Evolutionary conservation across 495 filamentous ascomycete species (phyloP), one percentile per base, ranked within the genome.

Genomic region (Pseudomonodictys pantanalensis): DNA sequence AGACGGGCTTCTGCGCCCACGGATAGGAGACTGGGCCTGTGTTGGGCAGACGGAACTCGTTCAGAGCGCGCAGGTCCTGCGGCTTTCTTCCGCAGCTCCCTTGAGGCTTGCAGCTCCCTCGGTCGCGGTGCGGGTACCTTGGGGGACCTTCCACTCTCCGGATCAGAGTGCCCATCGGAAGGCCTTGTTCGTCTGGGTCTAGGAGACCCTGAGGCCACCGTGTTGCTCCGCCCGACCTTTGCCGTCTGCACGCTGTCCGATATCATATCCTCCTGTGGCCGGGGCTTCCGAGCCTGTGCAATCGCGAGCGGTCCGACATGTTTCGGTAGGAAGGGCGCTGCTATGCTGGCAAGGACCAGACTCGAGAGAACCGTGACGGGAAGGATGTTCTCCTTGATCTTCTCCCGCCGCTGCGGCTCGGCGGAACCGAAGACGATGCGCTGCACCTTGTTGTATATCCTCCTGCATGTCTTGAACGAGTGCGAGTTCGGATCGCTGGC

Each of bases 381-480:
- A 35, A 90, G 72, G 5, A 85, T 76, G 67, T 90, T 90, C 72
- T 90, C 87, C 47, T 84, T 82, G 56, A 90, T 87, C 71, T 82
- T 83, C 65, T 90, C 86, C 52, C 81, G 76, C 51, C 82, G 78
- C 48, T 70, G 71, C 2, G 71, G 76, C 58, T 89, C 86, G 26
- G 81, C 77, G 7, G 81, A 75, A 3, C 86, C 86, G 70, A 90
- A 90, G 23, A 90, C 86, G 52, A 90, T 85, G 69, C 86, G 83
- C 70, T 90, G 87, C 20, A 90, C 85, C 70, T 87, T 88, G 71
- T 90, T 90, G 69, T 88, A 89, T 46, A 90, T 82, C 62, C 87
- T 75, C 41, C 85, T 80, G 63, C 86, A 89, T 51, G 83, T 89
- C 73, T 83, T 77, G 76, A 90, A 90, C 22, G 83, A 79, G 47